Evolutionary conservation across 768 basidiomycete genomes (phyloP).

Genomic region (Leccinum obscurum): DNA sequence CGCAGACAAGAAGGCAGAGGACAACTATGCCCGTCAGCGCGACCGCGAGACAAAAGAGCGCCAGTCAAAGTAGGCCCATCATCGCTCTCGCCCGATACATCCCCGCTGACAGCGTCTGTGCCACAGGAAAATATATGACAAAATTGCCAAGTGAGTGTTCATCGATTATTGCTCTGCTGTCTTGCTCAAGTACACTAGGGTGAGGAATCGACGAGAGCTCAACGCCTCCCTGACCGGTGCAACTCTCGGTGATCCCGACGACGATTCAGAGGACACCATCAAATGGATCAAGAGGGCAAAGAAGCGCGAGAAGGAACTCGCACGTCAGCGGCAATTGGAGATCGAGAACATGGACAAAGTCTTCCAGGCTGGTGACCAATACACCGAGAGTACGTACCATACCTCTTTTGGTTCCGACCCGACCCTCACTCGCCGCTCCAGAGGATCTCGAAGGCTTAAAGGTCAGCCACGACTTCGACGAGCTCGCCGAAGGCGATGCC

Average conservation of each 20-base stretch:
- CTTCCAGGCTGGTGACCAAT: constrained; percentile 62
- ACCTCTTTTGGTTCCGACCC: background rate
- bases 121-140: constrained; percentile 65
- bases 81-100: constrained; percentile 16
- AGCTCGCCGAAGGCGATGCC: constrained; percentile 91
- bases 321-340: constrained; percentile 78
- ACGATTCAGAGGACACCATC: constrained; percentile 71
- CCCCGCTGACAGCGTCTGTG: constrained; percentile 25
- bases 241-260: constrained; percentile 88
- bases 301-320: constrained; percentile 88
- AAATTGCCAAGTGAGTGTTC: constrained; percentile 86
- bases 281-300: constrained; percentile 93
- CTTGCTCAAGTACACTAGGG: constrained; percentile 58
- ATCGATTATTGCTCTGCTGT: background rate
- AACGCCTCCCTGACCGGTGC: constrained; percentile 88
- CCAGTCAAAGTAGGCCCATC: constrained; percentile 67
- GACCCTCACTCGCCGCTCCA: constrained; percentile 30
- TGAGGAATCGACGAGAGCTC: constrained; percentile 92
- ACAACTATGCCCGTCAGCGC: constrained; percentile 77
- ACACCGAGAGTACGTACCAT: constrained; percentile 75
- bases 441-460: constrained; percentile 93
- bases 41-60: constrained; percentile 69
- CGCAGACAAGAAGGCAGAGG: constrained; percentile 81
- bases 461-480: constrained; percentile 94
- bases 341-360: constrained; percentile 82